These are phyloP conservation scores for Acanthamoeba healyi DNA, from an alignment of 208 protist genomes.

Conservation along the genomic window DNA sequence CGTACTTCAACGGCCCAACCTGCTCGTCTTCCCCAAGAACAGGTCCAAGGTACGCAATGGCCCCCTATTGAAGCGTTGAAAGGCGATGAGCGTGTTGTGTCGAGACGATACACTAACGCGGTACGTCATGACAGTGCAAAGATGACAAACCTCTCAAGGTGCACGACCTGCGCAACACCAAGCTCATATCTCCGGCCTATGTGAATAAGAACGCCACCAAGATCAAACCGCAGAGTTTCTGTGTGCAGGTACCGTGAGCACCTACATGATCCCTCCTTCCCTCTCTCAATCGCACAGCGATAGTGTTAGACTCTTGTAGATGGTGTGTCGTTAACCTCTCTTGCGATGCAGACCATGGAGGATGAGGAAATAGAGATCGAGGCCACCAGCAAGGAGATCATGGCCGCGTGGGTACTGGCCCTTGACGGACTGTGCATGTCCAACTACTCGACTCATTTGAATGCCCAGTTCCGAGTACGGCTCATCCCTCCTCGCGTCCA, in stretches of 20 bases:
- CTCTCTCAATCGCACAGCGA: too few species aligned
- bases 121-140: not conserved
- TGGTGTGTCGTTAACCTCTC: not conserved
- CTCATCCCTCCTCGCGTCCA: not conserved
- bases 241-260: not conserved
- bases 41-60: not conserved
- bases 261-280: not conserved
- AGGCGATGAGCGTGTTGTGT: too few species aligned
- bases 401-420: constrained; percentile 55
- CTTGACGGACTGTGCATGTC: constrained; percentile 60
- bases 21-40: constrained; percentile 48
- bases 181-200: constrained; percentile 35
- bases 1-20: not conserved
- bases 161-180: constrained; percentile 61
- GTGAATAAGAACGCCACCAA: constrained; percentile 54
- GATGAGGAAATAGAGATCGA: constrained; percentile 67
- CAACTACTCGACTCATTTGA: constrained; percentile 49
- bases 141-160: constrained; percentile 40
- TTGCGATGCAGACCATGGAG: constrained; percentile 1
- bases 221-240: constrained; percentile 53
- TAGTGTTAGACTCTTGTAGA: too few species aligned
- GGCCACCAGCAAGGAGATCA: not conserved
- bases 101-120: not conserved
- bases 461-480: constrained; percentile 13
- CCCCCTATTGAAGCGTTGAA: too few species aligned